Evolutionary conservation across 805 yeast genomes (phyloP).

Genomic region (Myxozyma lipomycoides): DNA sequence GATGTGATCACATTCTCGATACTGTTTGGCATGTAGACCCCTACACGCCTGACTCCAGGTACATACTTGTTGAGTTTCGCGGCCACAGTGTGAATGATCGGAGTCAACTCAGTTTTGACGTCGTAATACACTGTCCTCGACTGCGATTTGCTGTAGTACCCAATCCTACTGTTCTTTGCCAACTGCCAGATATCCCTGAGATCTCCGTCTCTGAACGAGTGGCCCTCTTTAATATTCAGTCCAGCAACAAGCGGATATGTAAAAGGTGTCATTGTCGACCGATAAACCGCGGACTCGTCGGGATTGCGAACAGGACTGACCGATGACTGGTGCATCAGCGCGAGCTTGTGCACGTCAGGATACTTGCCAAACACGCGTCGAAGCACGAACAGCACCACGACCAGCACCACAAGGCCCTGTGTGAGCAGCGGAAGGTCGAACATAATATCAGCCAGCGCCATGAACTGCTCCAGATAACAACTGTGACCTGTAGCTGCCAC

Average conservation of each 20-base stretch:
- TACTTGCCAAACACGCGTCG: conserved; percentile 27
- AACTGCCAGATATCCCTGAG: conserved; percentile 65
- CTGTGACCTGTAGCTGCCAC: too few species aligned
- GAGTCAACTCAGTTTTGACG: conserved; percentile 8
- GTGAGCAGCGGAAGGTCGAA: conserved; percentile 15
- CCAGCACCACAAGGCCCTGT: conserved; percentile 4
- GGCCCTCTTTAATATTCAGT: conserved; percentile 58
- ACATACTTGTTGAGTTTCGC: conserved; percentile 8
- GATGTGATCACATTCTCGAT: conserved; percentile 16
- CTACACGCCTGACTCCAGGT: conserved; percentile 15
- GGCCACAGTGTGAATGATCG: conserved; percentile 8
- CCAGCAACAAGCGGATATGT: conserved; percentile 69
- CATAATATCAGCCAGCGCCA: conserved; percentile 3
- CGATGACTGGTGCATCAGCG: conserved; percentile 54
- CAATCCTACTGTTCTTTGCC: conserved; percentile 36
- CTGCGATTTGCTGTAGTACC: conserved; percentile 26
- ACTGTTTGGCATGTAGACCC: conserved; percentile 22
- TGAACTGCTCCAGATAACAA: too few species aligned
- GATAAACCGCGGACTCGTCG: conserved; percentile 69
- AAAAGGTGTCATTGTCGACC: conserved; percentile 70
- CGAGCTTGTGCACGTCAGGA: conserved; percentile 39
- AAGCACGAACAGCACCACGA: conserved; percentile 19
- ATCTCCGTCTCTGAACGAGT: conserved; percentile 69
- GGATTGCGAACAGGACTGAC: conserved; percentile 59
- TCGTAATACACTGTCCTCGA: conserved; percentile 10